Evolutionary conservation across 73 alveolate species (phyloP).

Genomic region (Paramecium caudatum): DNA sequence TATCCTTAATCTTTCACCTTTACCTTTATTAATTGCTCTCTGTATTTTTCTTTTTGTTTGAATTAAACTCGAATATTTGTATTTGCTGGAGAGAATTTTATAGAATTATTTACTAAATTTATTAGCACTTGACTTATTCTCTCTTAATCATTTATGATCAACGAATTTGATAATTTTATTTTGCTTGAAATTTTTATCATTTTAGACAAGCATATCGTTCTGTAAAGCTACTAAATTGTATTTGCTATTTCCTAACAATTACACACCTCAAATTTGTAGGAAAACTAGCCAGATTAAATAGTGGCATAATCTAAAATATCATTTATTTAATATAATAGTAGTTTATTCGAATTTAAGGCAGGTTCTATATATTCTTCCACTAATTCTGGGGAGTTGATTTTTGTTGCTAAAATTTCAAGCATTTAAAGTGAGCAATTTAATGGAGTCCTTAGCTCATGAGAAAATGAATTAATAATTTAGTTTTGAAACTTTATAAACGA

Average conservation of each 20-base stretch:
- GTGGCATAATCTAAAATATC: slow-evolving; percentile 69
- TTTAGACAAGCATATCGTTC: not conserved
- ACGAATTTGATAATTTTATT: not conserved
- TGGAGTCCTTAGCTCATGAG: slow-evolving; percentile 75
- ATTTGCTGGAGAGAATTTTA: slow-evolving; percentile 3
- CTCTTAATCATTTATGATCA: slow-evolving; percentile 16
- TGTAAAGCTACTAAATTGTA: not conserved
- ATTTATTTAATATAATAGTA: slow-evolving; percentile 46
- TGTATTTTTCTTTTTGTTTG: not conserved
- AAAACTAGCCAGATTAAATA: not conserved
- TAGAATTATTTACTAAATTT: slow-evolving; percentile 54
- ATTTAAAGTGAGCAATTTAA: slow-evolving; percentile 60
- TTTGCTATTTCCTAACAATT: not conserved
- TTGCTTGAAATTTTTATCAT: not conserved
- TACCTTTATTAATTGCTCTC: not conserved
- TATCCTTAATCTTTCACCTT: slow-evolving; percentile 42
- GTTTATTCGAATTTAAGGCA: slow-evolving; percentile 37
- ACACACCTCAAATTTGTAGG: not conserved
- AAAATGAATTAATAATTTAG: slow-evolving; percentile 23
- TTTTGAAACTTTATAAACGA: not conserved
- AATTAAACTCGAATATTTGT: not conserved
- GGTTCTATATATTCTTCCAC: slow-evolving; percentile 59
- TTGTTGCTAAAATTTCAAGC: slow-evolving; percentile 6
- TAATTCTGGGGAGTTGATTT: not conserved
- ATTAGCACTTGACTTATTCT: slow-evolving; percentile 10